These are phyloP conservation scores for Boletus subcaerulescens DNA, from an alignment of 768 basidiomycete genomes.

Conservation along the genomic window DNA sequence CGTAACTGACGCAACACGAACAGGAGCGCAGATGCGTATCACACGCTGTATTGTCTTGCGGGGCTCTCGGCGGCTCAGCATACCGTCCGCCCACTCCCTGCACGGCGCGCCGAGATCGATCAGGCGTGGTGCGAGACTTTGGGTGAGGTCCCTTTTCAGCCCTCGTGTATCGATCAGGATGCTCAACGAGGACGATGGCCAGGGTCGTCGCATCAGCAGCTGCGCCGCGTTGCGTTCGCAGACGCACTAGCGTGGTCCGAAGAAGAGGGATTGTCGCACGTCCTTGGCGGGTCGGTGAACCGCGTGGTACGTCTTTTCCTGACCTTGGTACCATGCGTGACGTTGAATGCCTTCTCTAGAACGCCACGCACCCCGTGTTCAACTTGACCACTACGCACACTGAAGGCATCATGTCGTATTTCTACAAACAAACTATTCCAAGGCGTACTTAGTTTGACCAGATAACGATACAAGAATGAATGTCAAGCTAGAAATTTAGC, in stretches of 20 bases:
- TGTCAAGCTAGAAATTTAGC: background rate
- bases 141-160: constrained; percentile 5
- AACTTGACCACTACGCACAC: constrained; percentile 70
- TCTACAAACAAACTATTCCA: constrained; percentile 61
- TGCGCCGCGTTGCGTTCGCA: constrained; percentile 49
- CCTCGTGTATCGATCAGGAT: background rate
- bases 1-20: background rate
- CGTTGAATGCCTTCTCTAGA: constrained; percentile 40
- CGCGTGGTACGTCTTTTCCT: constrained; percentile 47
- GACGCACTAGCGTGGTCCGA: constrained; percentile 64
- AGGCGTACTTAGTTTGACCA: constrained; percentile 16
- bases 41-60: constrained; percentile 89
- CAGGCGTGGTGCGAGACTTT: constrained; percentile 37
- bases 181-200: constrained; percentile 13
- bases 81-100: constrained; percentile 49
- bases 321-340: no score
- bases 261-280: constrained; percentile 52
- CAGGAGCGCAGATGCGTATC: constrained; percentile 91
- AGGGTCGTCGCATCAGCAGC: constrained; percentile 22
- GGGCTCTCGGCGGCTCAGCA: constrained; percentile 92
- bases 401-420: constrained; percentile 65
- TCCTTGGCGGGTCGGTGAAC: constrained; percentile 62
- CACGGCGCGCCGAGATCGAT: constrained; percentile 34
- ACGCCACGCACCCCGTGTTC: constrained; percentile 79
- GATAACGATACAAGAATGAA: background rate